Conservation (phyloP, 768 basidiomycete genomes). For the Chalciporus piperatus region DNA sequence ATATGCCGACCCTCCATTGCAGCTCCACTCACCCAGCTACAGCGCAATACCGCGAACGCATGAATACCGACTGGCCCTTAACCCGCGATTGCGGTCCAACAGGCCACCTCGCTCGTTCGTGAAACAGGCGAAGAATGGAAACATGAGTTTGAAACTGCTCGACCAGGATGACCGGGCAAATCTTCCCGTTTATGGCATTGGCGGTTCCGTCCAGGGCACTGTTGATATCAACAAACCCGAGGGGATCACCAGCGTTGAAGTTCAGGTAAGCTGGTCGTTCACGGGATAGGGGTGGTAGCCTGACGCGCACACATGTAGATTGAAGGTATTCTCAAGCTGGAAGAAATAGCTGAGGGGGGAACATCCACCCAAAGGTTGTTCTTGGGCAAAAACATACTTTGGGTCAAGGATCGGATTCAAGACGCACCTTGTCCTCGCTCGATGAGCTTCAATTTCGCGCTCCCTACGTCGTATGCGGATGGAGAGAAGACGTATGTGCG, state of each 20-base stretch:
- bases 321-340: constrained; percentile 55
- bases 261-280: constrained; percentile 44
- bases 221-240: constrained; percentile 56
- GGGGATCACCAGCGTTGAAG: constrained; percentile 57
- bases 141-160: constrained; percentile 46
- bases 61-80: constrained; percentile 53
- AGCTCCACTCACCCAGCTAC: constrained; percentile 47
- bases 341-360: constrained; percentile 70
- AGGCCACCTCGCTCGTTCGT: constrained; percentile 49
- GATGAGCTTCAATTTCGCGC: constrained; percentile 50
- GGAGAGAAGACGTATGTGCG: constrained; percentile 60
- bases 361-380: constrained; percentile 50
- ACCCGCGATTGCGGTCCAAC: constrained; percentile 33
- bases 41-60: constrained; percentile 50
- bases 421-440: constrained; percentile 48
- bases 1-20: constrained; percentile 39
- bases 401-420: constrained; percentile 46
- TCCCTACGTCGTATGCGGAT: constrained; percentile 58
- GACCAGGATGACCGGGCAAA: constrained; percentile 49
- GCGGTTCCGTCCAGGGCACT: constrained; percentile 50
- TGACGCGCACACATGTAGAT: constrained; percentile 38
- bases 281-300: background rate
- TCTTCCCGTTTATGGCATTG: constrained; percentile 58
- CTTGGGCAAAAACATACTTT: constrained; percentile 51
- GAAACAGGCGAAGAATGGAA: constrained; percentile 58